Base-by-base conservation (phyloP, 2,329 filamentous ascomycete species). In the Calonectria hawksworthii region DNA sequence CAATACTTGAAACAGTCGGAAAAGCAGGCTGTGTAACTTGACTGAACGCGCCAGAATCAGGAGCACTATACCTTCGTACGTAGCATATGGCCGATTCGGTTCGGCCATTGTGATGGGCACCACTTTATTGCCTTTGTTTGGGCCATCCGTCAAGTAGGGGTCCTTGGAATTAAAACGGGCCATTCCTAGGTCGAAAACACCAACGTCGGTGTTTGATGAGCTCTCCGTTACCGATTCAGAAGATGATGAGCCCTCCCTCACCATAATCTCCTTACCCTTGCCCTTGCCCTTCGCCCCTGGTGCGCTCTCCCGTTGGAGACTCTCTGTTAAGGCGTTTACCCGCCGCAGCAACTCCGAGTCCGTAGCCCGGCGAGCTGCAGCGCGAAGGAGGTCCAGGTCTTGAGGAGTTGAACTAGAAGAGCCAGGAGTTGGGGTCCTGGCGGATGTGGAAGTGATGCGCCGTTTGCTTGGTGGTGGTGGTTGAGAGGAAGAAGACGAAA, bases 31-130 rank as follows among this genome's bases (percentile, higher is more conserved):
- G 7, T 2, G 9, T n/a, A 65, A 8, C 16, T n/a, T 10, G 28
- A 9, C 23, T 28, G 14, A 21, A n/a, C 26, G 26, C 26, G n/a
- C 21, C 4, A 2, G 11, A 47, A 47, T 13, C 8, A 21, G 21
- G 10, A 4, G 50, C 21, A 30, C 16, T 76, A 32, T 75, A 81
- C 80, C 6, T 32, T 73, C 64, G 59, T 74, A 81, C 4, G 65
- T 28, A 36, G 14, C 50, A n/a, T 81, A 81, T 8, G 56, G 32
- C 13, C 80, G 74, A 7, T 61, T 61, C 2, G 67, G 56, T 26
- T 80, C 77, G 3, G 80, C 79, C 52, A 76, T 52, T 1, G 23
- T 32, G 30, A 81, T 80, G 14, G 79, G 41, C 3, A 47, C 30
- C 36, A 75, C 30, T 21, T 9, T 68, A 21, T 76, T 70, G 13